phyloP scores from a whole-genome alignment of 192 early-diverging fungal genomes.

The Coemansia sp. region DNA sequence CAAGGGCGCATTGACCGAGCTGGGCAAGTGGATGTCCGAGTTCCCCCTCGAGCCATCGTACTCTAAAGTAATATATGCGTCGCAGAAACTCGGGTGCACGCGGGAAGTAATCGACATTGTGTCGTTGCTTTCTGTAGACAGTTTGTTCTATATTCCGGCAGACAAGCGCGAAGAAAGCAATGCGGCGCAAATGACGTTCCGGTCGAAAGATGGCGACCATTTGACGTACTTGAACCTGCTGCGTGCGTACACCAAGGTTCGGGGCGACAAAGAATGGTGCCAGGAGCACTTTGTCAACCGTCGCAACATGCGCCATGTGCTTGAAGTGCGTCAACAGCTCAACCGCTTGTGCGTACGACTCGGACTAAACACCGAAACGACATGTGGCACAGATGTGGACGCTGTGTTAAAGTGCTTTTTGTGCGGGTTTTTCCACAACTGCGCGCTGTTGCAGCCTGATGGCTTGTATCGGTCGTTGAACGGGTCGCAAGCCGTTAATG shows the following conservation, averaged over 20 bases:
- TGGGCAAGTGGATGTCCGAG: constrained; percentile 81
- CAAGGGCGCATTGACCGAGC: constrained; percentile 69
- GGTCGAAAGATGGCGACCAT: constrained; percentile 88
- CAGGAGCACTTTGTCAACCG: constrained; percentile 87
- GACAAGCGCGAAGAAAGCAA: constrained; percentile 84
- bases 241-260: constrained; percentile 69
- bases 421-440: constrained; percentile 86
- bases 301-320: constrained; percentile 79
- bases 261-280: constrained; percentile 88
- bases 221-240: constrained; percentile 87
- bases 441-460: constrained; percentile 83
- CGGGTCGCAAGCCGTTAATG: constrained; percentile 66
- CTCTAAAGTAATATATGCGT: constrained; percentile 86
- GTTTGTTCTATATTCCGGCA: constrained; percentile 83
- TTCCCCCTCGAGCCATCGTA: constrained; percentile 91
- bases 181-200: constrained; percentile 77
- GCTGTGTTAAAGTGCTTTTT: constrained; percentile 81
- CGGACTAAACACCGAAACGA: constrained; percentile 61
- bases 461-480: constrained; percentile 73
- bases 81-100: constrained; percentile 73
- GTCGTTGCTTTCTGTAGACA: constrained; percentile 87
- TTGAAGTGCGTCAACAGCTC: constrained; percentile 88
- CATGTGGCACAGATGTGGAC: constrained; percentile 75
- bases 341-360: constrained; percentile 71
- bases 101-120: constrained; percentile 87